A percentile compares a stretch with the other conserved stretches of the same genome.
phyloP scores from a whole-genome alignment of 345 rosid genomes.

The Gynandropsis gynandra region DNA sequence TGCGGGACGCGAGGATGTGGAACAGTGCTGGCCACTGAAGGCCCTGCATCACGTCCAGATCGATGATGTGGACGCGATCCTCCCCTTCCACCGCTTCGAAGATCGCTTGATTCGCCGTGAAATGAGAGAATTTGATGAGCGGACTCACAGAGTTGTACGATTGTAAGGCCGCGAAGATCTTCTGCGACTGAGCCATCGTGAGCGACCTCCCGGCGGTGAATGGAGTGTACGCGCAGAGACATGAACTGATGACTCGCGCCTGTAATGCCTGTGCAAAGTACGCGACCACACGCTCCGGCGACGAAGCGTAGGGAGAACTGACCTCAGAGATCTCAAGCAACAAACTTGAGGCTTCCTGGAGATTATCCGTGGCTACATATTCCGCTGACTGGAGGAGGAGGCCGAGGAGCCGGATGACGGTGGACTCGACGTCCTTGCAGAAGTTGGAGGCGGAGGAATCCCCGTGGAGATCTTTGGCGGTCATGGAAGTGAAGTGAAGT shows the following conservation, averaged over 20 bases:
- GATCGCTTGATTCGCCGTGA: conserved; percentile 94
- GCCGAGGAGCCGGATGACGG: conserved; percentile 59
- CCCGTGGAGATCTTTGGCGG: conserved; percentile 30
- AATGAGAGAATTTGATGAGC: conserved; percentile 77
- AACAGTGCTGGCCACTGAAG: conserved; percentile 98
- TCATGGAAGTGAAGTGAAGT: conserved; percentile 45
- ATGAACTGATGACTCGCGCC: conserved; percentile 77
- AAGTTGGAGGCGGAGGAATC: conserved; percentile 40
- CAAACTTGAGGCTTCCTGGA: conserved; percentile 57
- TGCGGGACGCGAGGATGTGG: conserved; percentile 87
- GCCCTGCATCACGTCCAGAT: conserved; percentile 93
- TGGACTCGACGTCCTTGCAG: conserved; percentile 38
- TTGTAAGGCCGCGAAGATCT: conserved; percentile 72
- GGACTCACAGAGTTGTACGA: conserved; percentile 77
- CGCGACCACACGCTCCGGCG: conserved; percentile 84
- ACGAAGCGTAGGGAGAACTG: conserved; percentile 83
- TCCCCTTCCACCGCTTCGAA: conserved; percentile 77
- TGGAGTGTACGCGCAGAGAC: conserved; percentile 46
- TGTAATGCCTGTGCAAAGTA: conserved; percentile 83
- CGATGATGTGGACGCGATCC: conserved; percentile 83
- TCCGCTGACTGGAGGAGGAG: conserved; percentile 92
- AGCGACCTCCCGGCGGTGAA: conserved; percentile 30
- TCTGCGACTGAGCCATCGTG: conserved; percentile 51
- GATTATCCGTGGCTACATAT: conserved; percentile 71
- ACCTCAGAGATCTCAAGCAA: conserved; percentile 69